A percentile compares a stretch with the other conserved stretches of the same genome.
Evolutionary conservation across 805 yeast genomes (phyloP).

Genomic region (Wickerhamiella allomyrinae): DNA sequence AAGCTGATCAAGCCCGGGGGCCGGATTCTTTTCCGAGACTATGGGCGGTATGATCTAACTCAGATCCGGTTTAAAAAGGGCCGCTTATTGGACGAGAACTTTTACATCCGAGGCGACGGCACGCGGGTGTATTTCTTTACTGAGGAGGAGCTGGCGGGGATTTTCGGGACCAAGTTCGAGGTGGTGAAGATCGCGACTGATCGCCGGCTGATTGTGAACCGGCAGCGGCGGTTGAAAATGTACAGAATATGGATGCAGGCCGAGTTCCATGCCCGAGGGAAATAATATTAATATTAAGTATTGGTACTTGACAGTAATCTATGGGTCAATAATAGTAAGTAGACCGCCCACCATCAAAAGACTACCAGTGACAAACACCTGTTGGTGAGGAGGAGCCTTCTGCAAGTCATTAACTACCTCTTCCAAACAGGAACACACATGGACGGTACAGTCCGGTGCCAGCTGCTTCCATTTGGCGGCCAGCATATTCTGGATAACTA

Average conservation of each 20-base stretch:
- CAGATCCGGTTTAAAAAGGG: constrained; percentile 87
- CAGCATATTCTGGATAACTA: constrained; percentile 65
- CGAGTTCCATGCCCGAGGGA: constrained; percentile 35
- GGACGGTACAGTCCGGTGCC: constrained; percentile 24
- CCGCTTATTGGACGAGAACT: constrained; percentile 76
- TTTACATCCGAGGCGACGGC: constrained; percentile 95
- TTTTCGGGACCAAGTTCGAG: constrained; percentile 51
- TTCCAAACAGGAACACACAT: constrained; percentile 63
- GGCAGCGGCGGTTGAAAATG: constrained; percentile 89
- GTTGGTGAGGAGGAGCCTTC: constrained; percentile 28
- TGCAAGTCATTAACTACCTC: constrained; percentile 45
- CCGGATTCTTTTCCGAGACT: constrained; percentile 74
- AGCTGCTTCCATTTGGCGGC: constrained; percentile 56
- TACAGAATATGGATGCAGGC: constrained; percentile 95
- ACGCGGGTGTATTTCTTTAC: constrained; percentile 95
- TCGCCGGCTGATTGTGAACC: constrained; percentile 75
- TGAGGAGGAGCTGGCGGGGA: constrained; percentile 71
- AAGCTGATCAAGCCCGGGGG: constrained; percentile 88
- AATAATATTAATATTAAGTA: not conserved
- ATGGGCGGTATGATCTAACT: constrained; percentile 91
- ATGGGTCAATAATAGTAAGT: constrained; percentile 58
- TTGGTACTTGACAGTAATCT: not conserved
- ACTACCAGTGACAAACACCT: constrained; percentile 88
- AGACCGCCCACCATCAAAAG: constrained; percentile 91
- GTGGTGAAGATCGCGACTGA: constrained; percentile 77